Evolutionary conservation across 2,329 filamentous ascomycete genomes (phyloP).

Genomic region (Botrytis paeoniae): DNA sequence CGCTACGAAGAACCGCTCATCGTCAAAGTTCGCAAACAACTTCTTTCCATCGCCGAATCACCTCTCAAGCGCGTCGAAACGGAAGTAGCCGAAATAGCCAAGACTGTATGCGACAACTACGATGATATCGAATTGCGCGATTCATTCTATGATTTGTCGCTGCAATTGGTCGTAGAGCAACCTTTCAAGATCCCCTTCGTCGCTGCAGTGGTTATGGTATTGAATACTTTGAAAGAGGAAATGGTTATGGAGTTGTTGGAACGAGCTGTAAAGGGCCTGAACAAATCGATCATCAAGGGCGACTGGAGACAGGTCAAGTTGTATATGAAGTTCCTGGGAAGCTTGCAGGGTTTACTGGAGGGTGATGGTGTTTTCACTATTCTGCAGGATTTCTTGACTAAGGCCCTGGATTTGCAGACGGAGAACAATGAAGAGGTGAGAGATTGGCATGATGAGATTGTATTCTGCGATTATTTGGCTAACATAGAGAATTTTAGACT

Average conservation of each 20-base stretch:
- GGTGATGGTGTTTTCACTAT: conserved; percentile 83
- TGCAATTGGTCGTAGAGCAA: conserved; percentile 82
- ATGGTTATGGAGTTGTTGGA: conserved; percentile 68
- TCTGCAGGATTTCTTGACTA: conserved; percentile 83
- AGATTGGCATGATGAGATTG: conserved; percentile 26
- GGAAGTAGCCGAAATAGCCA: conserved; percentile 71
- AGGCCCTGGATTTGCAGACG: conserved; percentile 90
- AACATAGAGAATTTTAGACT: conserved; percentile 44
- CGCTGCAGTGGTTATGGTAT: conserved; percentile 75
- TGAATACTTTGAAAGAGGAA: conserved; percentile 75
- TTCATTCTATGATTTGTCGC: conserved; percentile 68
- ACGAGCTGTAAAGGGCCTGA: conserved; percentile 58
- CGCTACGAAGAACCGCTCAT: conserved; percentile 71
- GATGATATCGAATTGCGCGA: conserved; percentile 77
- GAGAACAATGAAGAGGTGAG: conserved; percentile 88
- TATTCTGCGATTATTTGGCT: conserved; percentile 19
- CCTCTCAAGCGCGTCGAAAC: conserved; percentile 75
- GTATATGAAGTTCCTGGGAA: conserved; percentile 82
- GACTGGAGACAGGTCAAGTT: conserved; percentile 92
- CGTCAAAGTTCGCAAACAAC: conserved; percentile 71
- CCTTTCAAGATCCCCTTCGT: conserved; percentile 97
- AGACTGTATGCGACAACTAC: conserved; percentile 74
- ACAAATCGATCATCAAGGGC: conserved; percentile 66
- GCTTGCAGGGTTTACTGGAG: conserved; percentile 74
- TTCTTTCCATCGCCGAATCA: conserved; percentile 78